Percentiles rank a stretch among this genome's conserved stretches.
Evolutionary conservation across 371 early-diverging fungal genomes (phyloP).

Genomic region (Nematocida ironsii): DNA sequence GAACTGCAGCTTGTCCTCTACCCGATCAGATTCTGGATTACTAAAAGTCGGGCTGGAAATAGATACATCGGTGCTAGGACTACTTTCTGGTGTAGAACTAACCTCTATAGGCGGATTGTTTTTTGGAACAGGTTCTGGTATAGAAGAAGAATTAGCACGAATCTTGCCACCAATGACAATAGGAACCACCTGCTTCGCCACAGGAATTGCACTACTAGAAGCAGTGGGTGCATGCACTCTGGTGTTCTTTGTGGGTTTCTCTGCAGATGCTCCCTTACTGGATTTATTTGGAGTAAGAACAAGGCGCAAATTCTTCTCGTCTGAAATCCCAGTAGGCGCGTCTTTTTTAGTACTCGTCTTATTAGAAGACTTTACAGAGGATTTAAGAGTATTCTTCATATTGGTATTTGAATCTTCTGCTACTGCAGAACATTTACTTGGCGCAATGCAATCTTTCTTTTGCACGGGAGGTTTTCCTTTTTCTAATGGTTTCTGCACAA

Average conservation of each 20-base stretch:
- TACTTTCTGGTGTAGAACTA: background rate
- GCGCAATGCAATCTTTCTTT: too few relatives aligned
- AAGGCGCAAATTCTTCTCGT: too few relatives aligned
- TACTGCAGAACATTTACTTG: too few relatives aligned
- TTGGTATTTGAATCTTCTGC: too few relatives aligned
- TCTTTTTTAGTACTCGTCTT: too few relatives aligned
- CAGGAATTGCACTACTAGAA: background rate
- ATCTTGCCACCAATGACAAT: constrained; percentile 17
- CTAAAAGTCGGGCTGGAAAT: background rate
- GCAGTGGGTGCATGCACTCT: background rate
- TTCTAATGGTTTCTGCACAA: background rate
- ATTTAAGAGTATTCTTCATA: too few relatives aligned
- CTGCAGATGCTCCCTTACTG: background rate
- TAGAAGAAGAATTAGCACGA: background rate
- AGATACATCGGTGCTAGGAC: background rate
- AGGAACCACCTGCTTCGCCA: background rate
- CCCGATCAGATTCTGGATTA: constrained; percentile 10
- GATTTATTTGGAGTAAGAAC: too few relatives aligned
- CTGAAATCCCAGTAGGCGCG: too few relatives aligned
- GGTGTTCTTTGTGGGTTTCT: background rate
- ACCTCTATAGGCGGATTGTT: background rate
- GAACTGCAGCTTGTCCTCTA: constrained; percentile 35
- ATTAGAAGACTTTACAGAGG: too few relatives aligned
- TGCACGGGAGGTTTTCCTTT: too few relatives aligned
- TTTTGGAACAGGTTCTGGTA: background rate